Percentiles rank a stretch among this genome's conserved stretches.
Evolutionary conservation across 2,329 filamentous ascomycete genomes (phyloP).

Genomic region (Ophiosphaerella herpotricha): DNA sequence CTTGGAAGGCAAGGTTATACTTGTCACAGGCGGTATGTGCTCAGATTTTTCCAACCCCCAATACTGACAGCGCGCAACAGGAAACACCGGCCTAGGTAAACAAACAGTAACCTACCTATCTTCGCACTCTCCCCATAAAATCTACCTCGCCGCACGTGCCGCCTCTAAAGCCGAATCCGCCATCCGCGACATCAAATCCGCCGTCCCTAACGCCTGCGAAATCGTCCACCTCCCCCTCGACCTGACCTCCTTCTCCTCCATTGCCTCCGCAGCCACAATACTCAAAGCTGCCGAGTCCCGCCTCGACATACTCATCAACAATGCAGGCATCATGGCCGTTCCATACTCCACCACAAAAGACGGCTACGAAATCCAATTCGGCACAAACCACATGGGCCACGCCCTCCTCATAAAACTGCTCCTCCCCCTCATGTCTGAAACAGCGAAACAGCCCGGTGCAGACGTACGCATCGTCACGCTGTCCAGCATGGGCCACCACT

Average conservation of each 20-base stretch:
- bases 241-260: constrained; percentile 49
- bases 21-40: constrained; percentile 42
- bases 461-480: constrained; percentile 55
- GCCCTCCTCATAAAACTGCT: constrained; percentile 55
- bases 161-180: constrained; percentile 48
- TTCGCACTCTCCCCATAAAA: constrained; percentile 49
- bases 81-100: constrained; percentile 55
- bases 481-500: constrained; percentile 36
- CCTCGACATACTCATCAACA: constrained; percentile 54
- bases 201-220: constrained; percentile 39
- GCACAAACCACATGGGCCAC: constrained; percentile 59
- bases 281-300: constrained; percentile 45
- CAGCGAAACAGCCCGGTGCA: constrained; percentile 42
- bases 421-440: constrained; percentile 49
- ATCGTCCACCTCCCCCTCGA: constrained; percentile 50
- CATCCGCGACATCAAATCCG: constrained; percentile 46
- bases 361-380: constrained; percentile 57
- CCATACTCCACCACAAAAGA: constrained; percentile 50
- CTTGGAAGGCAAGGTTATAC: constrained; percentile 39
- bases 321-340: constrained; percentile 51
- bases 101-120: constrained; percentile 52
- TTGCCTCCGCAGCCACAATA: constrained; percentile 41
- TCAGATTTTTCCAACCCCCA: no score
- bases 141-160: constrained; percentile 55
- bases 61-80: constrained; percentile 22